Evolutionary conservation across 2,329 filamentous ascomycete species (phyloP), one percentile per base, ranked within the genome.

Genomic region (Gliomastix tumulicola): DNA sequence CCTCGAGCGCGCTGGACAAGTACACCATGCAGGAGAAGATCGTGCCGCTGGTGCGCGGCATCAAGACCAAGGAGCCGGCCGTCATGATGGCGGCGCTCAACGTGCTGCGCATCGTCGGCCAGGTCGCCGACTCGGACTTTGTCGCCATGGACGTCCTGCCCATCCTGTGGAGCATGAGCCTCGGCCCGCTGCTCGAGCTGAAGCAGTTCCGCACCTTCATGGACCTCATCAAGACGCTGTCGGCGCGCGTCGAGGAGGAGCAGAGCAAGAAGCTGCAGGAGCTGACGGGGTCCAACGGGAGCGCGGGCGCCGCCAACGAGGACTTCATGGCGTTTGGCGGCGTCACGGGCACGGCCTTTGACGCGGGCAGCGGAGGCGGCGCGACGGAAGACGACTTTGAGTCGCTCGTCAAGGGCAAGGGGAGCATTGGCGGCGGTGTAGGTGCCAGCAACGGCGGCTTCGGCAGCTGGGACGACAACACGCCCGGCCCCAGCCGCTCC

Each of bases 1-100:
- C 76, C 2, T 83, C 83, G 1, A 88, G 80, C 3, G 89, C 90
- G 4, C 68, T 98, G 20, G 92, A 98, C 65, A 97, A 97, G 58
- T 97, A 92, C 54, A 97, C 92, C 0, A 90, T 98, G 65, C 92
- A 98, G 57, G 92, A 98, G 56, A 97, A 96, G 65, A 85, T 98
- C 22, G 76, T 97, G 0, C 92, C 92, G 1, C 65, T 97, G 5
- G 71, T 98, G 42, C 88, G 86, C 52, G 88, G 73, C 3, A 97
- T 98, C 65, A 97, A 95, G 62, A 98, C 92, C 0, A 97, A 95
- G 55, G 92, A 98, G 57, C 92, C 92, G 0, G 89, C 88, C 7
- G 92, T 98, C 9, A 97, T 97, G 86, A 84, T 97, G 69, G 89
- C 90, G 6, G 84, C 88, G 1, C 68, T 97, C 22, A 82, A 82